These are phyloP conservation scores for Candida coquimbonensis DNA, from an alignment of 805 yeast species.

Conservation along the genomic window DNA sequence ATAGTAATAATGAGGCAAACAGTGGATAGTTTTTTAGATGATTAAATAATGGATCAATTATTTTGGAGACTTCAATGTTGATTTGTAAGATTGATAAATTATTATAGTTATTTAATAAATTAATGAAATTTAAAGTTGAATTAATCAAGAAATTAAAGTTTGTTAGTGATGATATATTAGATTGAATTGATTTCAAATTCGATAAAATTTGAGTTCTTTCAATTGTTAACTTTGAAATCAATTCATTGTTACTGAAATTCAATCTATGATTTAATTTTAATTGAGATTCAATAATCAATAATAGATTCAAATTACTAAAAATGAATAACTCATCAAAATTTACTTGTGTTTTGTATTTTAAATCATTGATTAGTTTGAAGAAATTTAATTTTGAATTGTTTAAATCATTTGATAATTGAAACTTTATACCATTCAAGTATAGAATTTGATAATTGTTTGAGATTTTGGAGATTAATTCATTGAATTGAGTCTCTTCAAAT, in stretches of 20 bases:
- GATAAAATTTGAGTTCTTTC: constrained; percentile 4
- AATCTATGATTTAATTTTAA: constrained; percentile 7
- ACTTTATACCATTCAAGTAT: constrained; percentile 11
- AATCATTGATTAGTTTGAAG: constrained; percentile 3
- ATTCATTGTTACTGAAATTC: background rate
- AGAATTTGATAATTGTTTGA: background rate
- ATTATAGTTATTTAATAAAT: constrained; percentile 11
- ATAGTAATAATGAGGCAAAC: constrained; percentile 16
- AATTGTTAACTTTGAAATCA: constrained; percentile 1
- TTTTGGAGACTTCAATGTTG: constrained; percentile 3
- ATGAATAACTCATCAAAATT: constrained; percentile 11
- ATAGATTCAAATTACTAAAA: constrained; percentile 9
- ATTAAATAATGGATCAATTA: constrained; percentile 12
- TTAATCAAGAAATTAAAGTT: constrained; percentile 10
- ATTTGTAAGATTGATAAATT: constrained; percentile 14
- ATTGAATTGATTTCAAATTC: constrained; percentile 1
- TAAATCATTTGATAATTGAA: constrained; percentile 13
- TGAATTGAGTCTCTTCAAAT: constrained; percentile 1
- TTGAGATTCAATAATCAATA: constrained; percentile 12
- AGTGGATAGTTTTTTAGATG: constrained; percentile 16
- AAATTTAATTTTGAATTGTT: constrained; percentile 7
- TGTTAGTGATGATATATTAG: constrained; percentile 4
- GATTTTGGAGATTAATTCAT: background rate
- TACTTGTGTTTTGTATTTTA: background rate
- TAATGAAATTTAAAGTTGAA: constrained; percentile 7